Base-by-base conservation (phyloP, 2,329 filamentous ascomycete genomes). In the Neonectria faginata region DNA sequence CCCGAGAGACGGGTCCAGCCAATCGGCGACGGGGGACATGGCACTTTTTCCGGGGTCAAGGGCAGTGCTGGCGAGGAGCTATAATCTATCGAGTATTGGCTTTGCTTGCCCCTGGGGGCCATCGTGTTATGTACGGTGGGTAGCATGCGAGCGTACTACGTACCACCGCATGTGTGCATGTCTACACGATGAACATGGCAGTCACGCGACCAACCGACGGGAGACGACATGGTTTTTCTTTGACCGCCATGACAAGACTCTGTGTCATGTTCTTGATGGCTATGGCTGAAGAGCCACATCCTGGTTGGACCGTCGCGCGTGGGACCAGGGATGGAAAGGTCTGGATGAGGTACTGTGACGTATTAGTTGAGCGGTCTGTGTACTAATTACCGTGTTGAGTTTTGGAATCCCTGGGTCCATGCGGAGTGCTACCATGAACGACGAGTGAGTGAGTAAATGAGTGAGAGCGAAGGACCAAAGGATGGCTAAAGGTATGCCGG, bases 1-100 rank as follows among this genome's bases (percentile, higher is more conserved):
- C 58, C 64, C 64, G 64, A 44, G n/a, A 60, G 60, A 60, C 42
- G 60, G 64, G 64, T 66, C 60, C 56, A 52, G 45, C 64, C 60
- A 66, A 64, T 66, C 60, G 60, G 61, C 61, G 57, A 33, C 50
- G 50, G 61, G 29, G 53, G 58, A 27, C 53, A 50, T 29, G 52
- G 20, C 62, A 45, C 56, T 57, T 62, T 62, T 65, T 61, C 58
- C 58, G 62, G 58, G 58, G 62, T 58, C n/a, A 27, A 42, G 53
- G 48, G 48, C 58, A 47, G 36, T 62, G 53, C 50, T 54, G 56
- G 55, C 22, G 56, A 44, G 20, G 51, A 51, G 42, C 18, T 42
- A 31, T 18, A 48, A 56, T 18, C 20, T 12, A 41, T 27, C 6
- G 44, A n/a, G 31, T 25, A 25, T 50, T 36, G 9, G 29, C 8